Evolutionary conservation across 2,329 filamentous ascomycete genomes (phyloP).

Genomic region (Pestalotiopsis sp.): DNA sequence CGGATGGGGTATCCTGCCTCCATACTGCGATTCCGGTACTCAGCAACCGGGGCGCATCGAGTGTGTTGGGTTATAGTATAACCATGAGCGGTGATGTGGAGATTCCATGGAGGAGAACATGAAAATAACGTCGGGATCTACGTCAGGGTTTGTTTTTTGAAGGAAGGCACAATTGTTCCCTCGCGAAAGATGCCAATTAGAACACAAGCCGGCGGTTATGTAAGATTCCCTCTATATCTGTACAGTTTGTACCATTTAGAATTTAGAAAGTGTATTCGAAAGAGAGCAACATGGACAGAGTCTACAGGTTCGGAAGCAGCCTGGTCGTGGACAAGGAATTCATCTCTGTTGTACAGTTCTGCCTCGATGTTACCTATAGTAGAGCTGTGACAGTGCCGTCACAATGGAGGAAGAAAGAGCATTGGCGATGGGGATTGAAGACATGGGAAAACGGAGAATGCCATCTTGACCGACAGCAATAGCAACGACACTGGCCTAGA

Average conservation of each 20-base stretch:
- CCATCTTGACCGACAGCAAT: too few species aligned
- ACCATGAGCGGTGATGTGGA: background rate
- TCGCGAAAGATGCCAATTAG: background rate
- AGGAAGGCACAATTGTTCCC: background rate
- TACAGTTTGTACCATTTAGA: background rate
- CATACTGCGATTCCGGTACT: background rate
- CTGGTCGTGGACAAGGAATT: too few species aligned
- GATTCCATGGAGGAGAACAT: background rate
- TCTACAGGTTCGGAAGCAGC: too few species aligned
- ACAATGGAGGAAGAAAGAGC: too few species aligned
- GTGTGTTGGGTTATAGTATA: background rate
- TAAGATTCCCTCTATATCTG: background rate
- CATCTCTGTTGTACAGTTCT: too few species aligned
- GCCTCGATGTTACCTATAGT: too few species aligned
- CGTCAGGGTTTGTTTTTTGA: background rate
- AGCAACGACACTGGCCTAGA: too few species aligned
- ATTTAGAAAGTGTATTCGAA: background rate
- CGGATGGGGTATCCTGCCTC: background rate
- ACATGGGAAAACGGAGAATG: too few species aligned
- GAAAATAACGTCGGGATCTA: background rate
- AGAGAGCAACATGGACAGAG: too few species aligned
- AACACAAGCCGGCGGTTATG: background rate
- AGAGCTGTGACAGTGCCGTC: too few species aligned
- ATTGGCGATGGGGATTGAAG: too few species aligned
- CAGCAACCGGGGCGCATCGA: background rate